Evolutionary conservation across 2,329 filamentous ascomycete genomes (phyloP), one percentile per base, ranked within the genome.

Genomic region (Beauveria brongniartii): DNA sequence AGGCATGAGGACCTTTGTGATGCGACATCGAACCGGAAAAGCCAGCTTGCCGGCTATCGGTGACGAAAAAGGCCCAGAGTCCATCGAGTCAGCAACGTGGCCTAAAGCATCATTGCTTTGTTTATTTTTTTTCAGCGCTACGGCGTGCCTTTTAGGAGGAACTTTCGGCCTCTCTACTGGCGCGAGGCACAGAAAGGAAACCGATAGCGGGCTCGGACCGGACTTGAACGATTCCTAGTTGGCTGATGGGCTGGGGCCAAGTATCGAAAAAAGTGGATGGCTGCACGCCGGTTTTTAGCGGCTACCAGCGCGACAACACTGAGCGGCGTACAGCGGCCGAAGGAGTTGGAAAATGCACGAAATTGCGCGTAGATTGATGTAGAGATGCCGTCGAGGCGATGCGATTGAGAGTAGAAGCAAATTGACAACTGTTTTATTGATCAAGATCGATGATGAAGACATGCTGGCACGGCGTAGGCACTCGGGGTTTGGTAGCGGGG

Each of bases 1-100:
- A 59, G 40, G 26, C 46, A 20, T 48, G 59, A 56, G 59, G 24
- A 51, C 52, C 59, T 56, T 56, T 56, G 59, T 61, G 53, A 56
- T 40, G 44, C 46, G 34, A 43, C 40, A 22, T 24, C 14, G 47
- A 53, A 28, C 12, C 26, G 46, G 14, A 46, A 16, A 9, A 10
- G 44, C 22, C 18, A 48, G 24, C 30, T 44, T 22, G 26, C n/a
- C 56, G 47, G 46, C 55, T 50, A 48, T 57, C 55, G 55, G 55
- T 12, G 34, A 57, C 44, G 55, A 22, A 28, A 48, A 41, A 50
- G 7, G 16, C 41, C 18, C 55, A 28, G 43, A 40, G 22, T 9
- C 44, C 24, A 10, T 50, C 55, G 34, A 40, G 12, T 9, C 20
- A 30, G 3, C 44, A 57, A 48, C 55, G 44, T 57, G 55, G 34